Conservation (phyloP, 495 filamentous ascomycete species). For the Pseudevernia furfuracea region DNA sequence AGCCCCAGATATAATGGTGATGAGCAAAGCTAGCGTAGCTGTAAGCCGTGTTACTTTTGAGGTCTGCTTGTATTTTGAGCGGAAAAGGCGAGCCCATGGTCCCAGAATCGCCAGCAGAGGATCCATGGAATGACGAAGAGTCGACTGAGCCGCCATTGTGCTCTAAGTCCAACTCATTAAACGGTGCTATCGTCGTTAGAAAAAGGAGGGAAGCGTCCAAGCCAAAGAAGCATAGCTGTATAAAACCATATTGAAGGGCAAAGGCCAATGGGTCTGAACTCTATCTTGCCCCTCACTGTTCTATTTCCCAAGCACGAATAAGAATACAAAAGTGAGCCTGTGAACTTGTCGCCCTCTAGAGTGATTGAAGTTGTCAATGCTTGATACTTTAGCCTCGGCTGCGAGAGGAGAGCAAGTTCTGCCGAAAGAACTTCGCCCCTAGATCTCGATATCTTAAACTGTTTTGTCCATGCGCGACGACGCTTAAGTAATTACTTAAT, state of each 20-base stretch:
- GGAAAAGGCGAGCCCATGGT: conserved; percentile 57
- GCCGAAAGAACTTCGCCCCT: not conserved
- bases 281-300: not conserved
- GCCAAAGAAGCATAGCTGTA: not conserved
- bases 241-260: not conserved
- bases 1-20: conserved; percentile 66
- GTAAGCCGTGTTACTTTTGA: conserved; percentile 63
- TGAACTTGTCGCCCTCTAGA: not conserved
- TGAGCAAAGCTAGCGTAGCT: conserved; percentile 61
- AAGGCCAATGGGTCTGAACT: not conserved
- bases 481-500: too few species aligned
- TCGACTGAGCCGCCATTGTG: conserved; percentile 79
- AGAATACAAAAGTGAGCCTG: not conserved
- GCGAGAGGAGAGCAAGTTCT: not conserved
- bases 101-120: conserved; percentile 60
- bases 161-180: not conserved
- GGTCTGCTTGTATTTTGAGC: conserved; percentile 50
- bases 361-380: not conserved
- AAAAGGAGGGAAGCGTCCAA: not conserved
- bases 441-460: too few species aligned
- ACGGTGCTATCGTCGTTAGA: not conserved
- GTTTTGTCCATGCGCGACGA: too few species aligned
- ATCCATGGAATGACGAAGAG: conserved; percentile 62
- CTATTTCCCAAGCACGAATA: not conserved
- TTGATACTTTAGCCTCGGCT: conserved; percentile 1